Evolutionary conservation across 768 basidiomycete genomes (phyloP), one percentile per base, ranked within the genome.

Genomic region (Pleurotus salmoneostramineus): DNA sequence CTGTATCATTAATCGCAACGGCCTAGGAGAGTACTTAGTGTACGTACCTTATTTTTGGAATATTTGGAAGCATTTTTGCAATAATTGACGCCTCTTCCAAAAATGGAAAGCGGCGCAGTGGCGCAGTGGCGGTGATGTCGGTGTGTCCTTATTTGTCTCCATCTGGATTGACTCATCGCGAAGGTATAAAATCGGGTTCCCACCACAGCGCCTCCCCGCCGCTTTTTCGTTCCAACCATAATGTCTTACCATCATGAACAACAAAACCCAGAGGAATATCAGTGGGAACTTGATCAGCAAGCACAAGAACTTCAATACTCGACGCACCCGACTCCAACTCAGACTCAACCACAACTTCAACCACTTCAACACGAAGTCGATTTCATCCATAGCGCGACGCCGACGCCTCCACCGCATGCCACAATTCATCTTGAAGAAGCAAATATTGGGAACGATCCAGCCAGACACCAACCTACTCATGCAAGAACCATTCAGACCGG

Each of bases 261-360:
- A 44, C 45, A 47, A 51, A 34, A 33, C n/a, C 37, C 37, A 10
- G 10, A 40, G 8, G 37, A n/a, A 2, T 40, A 40, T 40, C 66
- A 74, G 59, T 74, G 76, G 75, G 71, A 74, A 65, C 73, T 73
- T n/a, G 37, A 40, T 8, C 37, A 40, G 37, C 37, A 40, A 32
- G 37, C 71, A 81, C 42, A 56, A 59, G 37, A 40, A n/a, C 37
- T 40, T 40, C 37, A 40, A n/a, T 40, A 40, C 3, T 27, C 21
- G 21, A 27, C 21, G 21, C 21, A 27, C 21, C 21, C 21, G 21
- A 27, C 43, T 51, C 17, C 59, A 65, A 46, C 66, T 3, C 21
- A 27, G 21, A 27, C 21, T 27, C 21, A 63, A 37, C 66, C 66
- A 46, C 67, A 67, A 17, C 65, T 66, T 49, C 67, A 66, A 34